Conservation (phyloP, 805 yeast genomes). For the Dipodascus geniculatus region DNA sequence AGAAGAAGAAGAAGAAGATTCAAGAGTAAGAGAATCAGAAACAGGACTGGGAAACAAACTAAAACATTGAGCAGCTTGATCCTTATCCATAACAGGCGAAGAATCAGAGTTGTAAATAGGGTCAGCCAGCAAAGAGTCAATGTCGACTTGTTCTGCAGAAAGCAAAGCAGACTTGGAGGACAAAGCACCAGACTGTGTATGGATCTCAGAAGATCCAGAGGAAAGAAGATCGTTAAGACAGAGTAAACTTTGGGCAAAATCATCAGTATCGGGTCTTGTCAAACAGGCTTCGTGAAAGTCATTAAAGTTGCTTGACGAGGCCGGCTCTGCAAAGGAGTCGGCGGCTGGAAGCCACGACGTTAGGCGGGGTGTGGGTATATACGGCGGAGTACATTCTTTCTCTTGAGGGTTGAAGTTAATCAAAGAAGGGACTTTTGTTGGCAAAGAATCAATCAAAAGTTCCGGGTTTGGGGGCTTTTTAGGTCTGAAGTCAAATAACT, state of each 20-base stretch:
- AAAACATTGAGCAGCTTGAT: neutral
- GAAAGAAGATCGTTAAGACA: neutral
- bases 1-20: neutral
- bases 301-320: neutral
- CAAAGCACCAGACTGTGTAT: neutral
- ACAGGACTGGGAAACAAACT: neutral
- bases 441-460: neutral
- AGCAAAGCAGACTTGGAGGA: neutral
- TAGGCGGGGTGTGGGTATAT: neutral
- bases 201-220: neutral
- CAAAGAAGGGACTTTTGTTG: neutral
- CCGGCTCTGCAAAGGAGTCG: neutral
- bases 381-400: neutral
- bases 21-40: neutral
- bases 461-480: conserved; percentile 1
- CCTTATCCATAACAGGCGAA: neutral
- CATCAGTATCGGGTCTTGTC: neutral
- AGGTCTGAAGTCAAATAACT: neutral
- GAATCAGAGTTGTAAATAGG: neutral
- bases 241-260: neutral
- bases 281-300: neutral
- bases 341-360: neutral
- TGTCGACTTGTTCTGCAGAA: neutral
- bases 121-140: neutral
- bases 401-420: neutral